Evolutionary conservation across 495 filamentous ascomycete genomes (phyloP), one percentile per base, ranked within the genome.

Genomic region (Talaromyces adpressus): DNA sequence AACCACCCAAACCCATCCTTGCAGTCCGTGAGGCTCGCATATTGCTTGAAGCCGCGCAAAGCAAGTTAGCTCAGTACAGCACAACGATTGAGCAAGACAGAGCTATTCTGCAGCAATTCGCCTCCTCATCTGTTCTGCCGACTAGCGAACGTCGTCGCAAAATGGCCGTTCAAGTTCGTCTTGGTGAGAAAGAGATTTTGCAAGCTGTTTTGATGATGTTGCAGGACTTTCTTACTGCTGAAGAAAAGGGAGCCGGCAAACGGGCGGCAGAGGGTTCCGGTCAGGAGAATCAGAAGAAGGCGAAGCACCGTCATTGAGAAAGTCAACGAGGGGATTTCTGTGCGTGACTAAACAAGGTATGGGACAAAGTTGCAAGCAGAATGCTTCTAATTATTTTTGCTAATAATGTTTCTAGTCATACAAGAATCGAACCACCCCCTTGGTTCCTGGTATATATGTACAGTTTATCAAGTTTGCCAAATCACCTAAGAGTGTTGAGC

Each of bases 111-210:
- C 59, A 66, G 14, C 66, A 69, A 29, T 62, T 79, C 36, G 58
- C 61, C 36, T 67, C 71, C 2, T 47, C 65, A 4, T 61, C 68
- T 34, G 62, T 69, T 6, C 61, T 72, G 41, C 71, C 74, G 20
- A 69, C 52, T 39, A 70, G 68, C 6, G 18, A 65, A 14, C 71
- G 74, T 5, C 76, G 88, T 57, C 75, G 67, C 45, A 80, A 71
- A 51, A 92, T 91, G 87, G 92, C 92, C 0, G 67, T 91, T 3
- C 77, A 89, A 64, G 89, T 96, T 39, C 84, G 92, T 54, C 73
- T 86, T 39, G 93, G 92, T 8, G 93, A 97, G 74, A 96, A 95
- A 70, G 76, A 82, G 61, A 77, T 96, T n/a, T 86, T 71, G 71
- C 79, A 76, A 76, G 77, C 69, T 81, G 77, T 76, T 16, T 64